Base-by-base conservation (phyloP, 2,329 filamentous ascomycete species). In the Coniella lustricola region DNA sequence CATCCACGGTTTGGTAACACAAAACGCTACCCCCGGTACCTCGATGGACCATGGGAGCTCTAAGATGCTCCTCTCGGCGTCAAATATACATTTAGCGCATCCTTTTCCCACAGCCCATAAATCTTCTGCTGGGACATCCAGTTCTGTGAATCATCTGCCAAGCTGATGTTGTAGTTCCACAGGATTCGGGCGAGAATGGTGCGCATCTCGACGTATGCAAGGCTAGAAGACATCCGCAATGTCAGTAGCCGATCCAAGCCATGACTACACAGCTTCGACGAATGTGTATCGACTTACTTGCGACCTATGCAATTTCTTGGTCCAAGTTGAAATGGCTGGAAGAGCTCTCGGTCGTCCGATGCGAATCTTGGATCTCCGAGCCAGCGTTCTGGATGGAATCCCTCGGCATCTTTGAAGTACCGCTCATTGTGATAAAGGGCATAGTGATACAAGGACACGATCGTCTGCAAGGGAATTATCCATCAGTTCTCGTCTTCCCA, bases 141-240 rank as follows among this genome's bases (percentile, higher is more conserved):
- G 33, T 59, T 43, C 4, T 41, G 32, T n/a, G 52, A 52, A 22
- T 62, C 57, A 4, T 61, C 53, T 3, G 54, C 51, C 9, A 65
- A 46, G 13, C 46, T 41, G 37, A 66, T 31, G 33, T 67, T 63
- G 39, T 67, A 68, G 21, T 62, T 62, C 46, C 59, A 67, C 3
- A 67, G 44, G 4, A 67, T 32, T 4, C 57, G 55, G 9, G 63
- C 60, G 7, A 67, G 50, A 16, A 66, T 62, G 8, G 65, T 44
- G 17, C 65, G 59, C 61, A 67, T 65, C 51, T 68, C 64, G 21
- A 56, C 58, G 37, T 63, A 64, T 16, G 65, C 65, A 9, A 67
- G 57, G 44, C 61, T 66, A 17, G 18, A 48, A 33, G 32, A 16
- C 16, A 50, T 14, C 16, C n/a, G n/a, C n/a, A n/a, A n/a, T n/a